Base-by-base conservation (phyloP, 768 basidiomycete species). In the Leucocoprinus leucothites region DNA sequence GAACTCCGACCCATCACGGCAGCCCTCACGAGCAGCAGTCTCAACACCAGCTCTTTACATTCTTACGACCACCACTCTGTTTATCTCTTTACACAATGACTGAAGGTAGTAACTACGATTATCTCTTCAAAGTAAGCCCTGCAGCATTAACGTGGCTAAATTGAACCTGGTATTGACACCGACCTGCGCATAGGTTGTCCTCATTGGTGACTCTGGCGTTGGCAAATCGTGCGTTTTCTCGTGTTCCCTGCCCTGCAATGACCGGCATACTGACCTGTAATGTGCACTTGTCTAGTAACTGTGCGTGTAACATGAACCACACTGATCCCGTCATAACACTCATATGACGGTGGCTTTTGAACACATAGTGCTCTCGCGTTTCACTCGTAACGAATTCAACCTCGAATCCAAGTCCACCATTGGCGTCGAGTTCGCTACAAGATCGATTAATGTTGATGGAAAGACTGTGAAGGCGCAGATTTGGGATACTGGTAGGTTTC, bases 351-450 rank as follows among this genome's bases (percentile, higher is more conserved):
- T 38, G 50, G 24, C 26, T 47, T 45, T 50, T 47, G 45, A 38
- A 31, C 49, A 36, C 53, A 42, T 69, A 99, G 97, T 99, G 74
- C 94, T 99, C 70, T 96, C 94, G 75, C 94, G 97, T 67, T 99
- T 99, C 84, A 99, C 97, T 62, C 87, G 95, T 64, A 98, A 98
- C 68, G 95, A 98, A 74, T 99, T 99, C 85, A 97, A 95, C 78
- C 82, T 96, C 62, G 97, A 98, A 68, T 94, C 94, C 42, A 98
- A 98, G 78, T 98, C 96, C 58, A 99, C 97, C 21, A 98, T 99
- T 70, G 96, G 97, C 51, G 96, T 99, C 63, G 96, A 98, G 74
- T 99, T 99, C 65, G 97, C 96, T 3, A 98, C 96, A 40, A 85
- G 97, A 66, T 91, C 92, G 16, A 92, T 94, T 70, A 89, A 81